Base-by-base conservation (phyloP, 345 rosid genomes). In the Euclidium syriacum region DNA sequence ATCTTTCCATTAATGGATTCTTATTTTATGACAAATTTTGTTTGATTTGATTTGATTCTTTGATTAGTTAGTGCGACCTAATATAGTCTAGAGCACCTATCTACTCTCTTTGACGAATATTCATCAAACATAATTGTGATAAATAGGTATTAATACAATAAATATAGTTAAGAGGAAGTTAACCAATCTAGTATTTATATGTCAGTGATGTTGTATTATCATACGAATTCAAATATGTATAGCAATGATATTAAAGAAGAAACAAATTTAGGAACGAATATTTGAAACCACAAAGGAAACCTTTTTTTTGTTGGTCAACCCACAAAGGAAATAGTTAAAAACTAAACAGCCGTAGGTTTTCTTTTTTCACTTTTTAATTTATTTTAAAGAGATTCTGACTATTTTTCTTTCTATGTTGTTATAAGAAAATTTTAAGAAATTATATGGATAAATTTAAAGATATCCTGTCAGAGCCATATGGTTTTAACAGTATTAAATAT, bases 1-100 rank as follows among this genome's bases (percentile, higher is more conserved):
- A 68, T 60, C 61, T 60, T 60, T 52, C 73, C 55, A 34, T 60
- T 60, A 23, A 68, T 52, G 22, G 73, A 60, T 34, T 52, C 24
- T 42, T 60, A 32, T 59, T 38, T 33, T 58, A 19, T 59, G 29
- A 10, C 18, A 41, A 51, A 32, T 0, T 51, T 17, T 60, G 55
- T 52, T 61, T 68, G 17, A 32, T 0, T 51, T 17, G 52, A 49
- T 52, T 61, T 68, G 17, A 43, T 60, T 60, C 25, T 43, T 50
- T 43, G 67, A 52, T 52, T 60, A 10, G 41, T 52, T 43, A 43
- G 55, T 68, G 39, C 60, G 5, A 59, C 67, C 66, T 40, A 41
- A 58, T 7, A 25, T 4, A 46, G 43, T 58, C 42, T 22, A 38
- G 30, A 1, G 23, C 16, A 23, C 26, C 25, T 19, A 30, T 52